Percentiles rank a stretch among this genome's conserved stretches.
Evolutionary conservation across 2,329 filamentous ascomycete genomes (phyloP).

Genomic region (Epichloe bromicola): DNA sequence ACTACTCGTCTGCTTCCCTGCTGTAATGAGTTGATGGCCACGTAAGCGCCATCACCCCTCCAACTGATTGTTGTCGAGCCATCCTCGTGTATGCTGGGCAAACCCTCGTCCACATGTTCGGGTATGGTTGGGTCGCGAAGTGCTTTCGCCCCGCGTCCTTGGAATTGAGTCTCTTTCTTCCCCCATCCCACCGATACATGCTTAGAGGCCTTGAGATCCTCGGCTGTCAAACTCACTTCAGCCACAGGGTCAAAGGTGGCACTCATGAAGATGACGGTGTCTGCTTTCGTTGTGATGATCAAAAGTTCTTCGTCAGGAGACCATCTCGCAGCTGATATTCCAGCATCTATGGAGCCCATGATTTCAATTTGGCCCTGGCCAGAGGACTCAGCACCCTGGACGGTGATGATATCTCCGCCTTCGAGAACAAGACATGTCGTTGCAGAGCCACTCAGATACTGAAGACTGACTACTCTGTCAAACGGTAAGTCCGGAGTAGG

Average conservation of each 20-base stretch:
- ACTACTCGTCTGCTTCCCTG: constrained; percentile 60
- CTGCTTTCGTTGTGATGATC: constrained; percentile 64
- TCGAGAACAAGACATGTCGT: constrained; percentile 74
- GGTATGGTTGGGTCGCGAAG: constrained; percentile 89
- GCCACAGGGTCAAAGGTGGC: constrained; percentile 75
- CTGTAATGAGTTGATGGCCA: constrained; percentile 75
- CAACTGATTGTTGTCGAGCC: constrained; percentile 64
- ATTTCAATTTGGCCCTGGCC: constrained; percentile 73
- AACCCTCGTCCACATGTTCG: constrained; percentile 76
- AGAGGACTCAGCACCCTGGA: constrained; percentile 46
- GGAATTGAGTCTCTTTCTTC: constrained; percentile 95
- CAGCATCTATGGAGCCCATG: constrained; percentile 83
- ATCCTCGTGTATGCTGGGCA: constrained; percentile 63
- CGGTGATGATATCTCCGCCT: constrained; percentile 80
- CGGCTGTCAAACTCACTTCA: constrained; percentile 55
- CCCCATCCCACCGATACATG: constrained; percentile 98
- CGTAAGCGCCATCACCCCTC: constrained; percentile 85
- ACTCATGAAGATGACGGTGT: constrained; percentile 84
- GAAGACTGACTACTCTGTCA: constrained; percentile 66
- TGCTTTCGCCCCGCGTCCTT: constrained; percentile 76
- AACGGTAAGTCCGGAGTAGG: constrained; percentile 61
- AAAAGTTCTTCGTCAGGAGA: constrained; percentile 90
- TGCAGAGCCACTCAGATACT: constrained; percentile 71
- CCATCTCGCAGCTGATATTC: constrained; percentile 82
- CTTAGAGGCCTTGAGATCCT: constrained; percentile 76